A percentile compares a stretch with the other conserved stretches of the same genome.
These are phyloP conservation scores for Cyberlindnera bimundalis DNA, from an alignment of 805 yeast genomes.

Conservation along the genomic window DNA sequence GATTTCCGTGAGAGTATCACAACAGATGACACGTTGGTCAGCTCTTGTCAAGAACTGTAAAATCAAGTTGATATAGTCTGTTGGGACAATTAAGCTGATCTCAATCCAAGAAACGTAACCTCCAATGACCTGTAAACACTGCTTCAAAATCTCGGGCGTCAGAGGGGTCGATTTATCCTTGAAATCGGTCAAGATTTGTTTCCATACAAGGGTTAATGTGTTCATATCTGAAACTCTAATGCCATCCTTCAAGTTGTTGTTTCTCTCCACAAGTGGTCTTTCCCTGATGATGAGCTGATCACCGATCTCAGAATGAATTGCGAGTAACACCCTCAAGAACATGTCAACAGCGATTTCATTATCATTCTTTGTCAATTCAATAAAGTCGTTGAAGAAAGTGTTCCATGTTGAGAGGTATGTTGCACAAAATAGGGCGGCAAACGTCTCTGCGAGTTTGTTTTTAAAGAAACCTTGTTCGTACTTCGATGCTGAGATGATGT, in stretches of 20 bases:
- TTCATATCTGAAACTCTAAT: slow-evolving; percentile 77
- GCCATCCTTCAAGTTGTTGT: slow-evolving; percentile 72
- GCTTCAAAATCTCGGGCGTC: slow-evolving; percentile 48
- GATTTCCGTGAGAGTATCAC: slow-evolving; percentile 56
- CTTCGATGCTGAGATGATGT: slow-evolving; percentile 19
- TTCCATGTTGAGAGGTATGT: slow-evolving; percentile 49
- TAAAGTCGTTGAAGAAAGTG: slow-evolving; percentile 47
- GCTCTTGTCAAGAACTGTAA: slow-evolving; percentile 58
- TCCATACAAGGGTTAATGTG: slow-evolving; percentile 64
- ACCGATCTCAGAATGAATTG: slow-evolving; percentile 88
- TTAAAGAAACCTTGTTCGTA: slow-evolving; percentile 42
- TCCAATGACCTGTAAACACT: slow-evolving; percentile 66
- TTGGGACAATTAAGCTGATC: slow-evolving; percentile 23
- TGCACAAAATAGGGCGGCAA: slow-evolving; percentile 49
- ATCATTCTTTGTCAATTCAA: slow-evolving; percentile 31
- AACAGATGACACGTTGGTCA: slow-evolving; percentile 21
- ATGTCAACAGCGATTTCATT: slow-evolving; percentile 48
- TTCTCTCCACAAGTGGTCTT: slow-evolving; percentile 57
- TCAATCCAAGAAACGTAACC: slow-evolving; percentile 87
- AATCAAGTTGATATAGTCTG: slow-evolving; percentile 34
- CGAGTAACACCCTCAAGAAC: slow-evolving; percentile 66
- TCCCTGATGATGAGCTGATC: slow-evolving; percentile 81
- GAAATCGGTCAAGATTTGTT: slow-evolving; percentile 44
- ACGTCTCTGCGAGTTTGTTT: slow-evolving; percentile 55
- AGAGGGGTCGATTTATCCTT: slow-evolving; percentile 29